Evolutionary conservation across 192 early-diverging fungal genomes (phyloP), one percentile per base, ranked within the genome.

Genomic region (Thamnidium elegans): DNA sequence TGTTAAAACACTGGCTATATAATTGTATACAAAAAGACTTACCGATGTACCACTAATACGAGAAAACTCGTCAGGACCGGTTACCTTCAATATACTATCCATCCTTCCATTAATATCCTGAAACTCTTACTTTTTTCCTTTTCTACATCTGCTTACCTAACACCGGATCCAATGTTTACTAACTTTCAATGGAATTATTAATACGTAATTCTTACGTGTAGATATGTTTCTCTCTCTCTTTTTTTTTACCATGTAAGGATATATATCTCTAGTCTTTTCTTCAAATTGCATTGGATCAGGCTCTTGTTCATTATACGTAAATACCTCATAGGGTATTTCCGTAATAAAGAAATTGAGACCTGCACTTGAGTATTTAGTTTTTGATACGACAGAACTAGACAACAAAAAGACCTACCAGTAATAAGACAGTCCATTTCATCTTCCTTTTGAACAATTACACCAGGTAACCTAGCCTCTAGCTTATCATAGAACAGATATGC

Each of bases 91-190:
- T 43, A 99, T 95, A 67, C 88, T 84, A 58, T 3, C 23, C 4
- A 5, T 13, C 13, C 6, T 7, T 14, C 0, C 46, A 48, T 48
- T 14, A 48, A 48, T 48, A 15, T 17, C 46, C 46, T 17, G n/a
- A 3, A 26, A 26, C 26, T 26, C 20, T 32, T 36, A 23, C 14
- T 47, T 14, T 60, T 7, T 9, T 48, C 4, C 43, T 10, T 31
- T 43, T 26, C 44, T 55, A 26, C 26, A n/a, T 1, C 30, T n/a
- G 0, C 26, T 47, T 80, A 83, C 81, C 81, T 90, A 58, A 99
- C 96, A 47, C 96, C 96, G 30, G 94, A 95, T 21, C 96, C 96
- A 63, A 99, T 96, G 63, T 99, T 99, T 34, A 97, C 95, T 62
- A 98, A 77, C 88, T 89, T 43, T 17, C 45, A 54, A 58, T 58